Evolutionary conservation across 345 rosid species (phyloP).

Genomic region (Brassica incana): DNA sequence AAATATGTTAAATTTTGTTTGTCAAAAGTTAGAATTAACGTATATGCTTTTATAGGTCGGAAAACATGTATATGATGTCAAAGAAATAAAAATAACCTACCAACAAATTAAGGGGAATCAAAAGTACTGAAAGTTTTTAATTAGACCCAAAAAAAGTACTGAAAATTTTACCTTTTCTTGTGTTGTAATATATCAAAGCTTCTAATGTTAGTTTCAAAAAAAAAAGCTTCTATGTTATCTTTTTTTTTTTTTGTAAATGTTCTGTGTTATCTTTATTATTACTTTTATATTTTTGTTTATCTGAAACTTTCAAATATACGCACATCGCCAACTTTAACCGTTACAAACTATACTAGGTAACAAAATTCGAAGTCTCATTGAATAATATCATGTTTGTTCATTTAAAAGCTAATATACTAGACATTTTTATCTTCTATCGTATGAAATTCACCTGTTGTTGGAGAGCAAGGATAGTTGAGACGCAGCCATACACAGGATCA

Average conservation of each 20-base stretch:
- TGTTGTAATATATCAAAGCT: too few relatives aligned
- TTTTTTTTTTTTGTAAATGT: too few relatives aligned
- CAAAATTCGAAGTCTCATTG: not conserved
- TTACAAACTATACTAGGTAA: constrained; percentile 7
- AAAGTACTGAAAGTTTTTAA: not conserved
- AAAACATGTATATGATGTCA: not conserved
- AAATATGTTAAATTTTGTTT: not conserved
- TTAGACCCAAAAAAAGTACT: not conserved
- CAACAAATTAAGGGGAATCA: not conserved
- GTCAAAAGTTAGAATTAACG: not conserved
- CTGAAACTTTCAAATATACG: not conserved
- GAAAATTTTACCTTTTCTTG: too few relatives aligned
- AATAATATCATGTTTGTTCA: not conserved
- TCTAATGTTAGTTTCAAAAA: not conserved
- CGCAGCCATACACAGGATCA: constrained; percentile 93
- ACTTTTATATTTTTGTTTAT: not conserved
- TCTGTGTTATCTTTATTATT: not conserved
- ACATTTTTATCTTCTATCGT: not conserved
- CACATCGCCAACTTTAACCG: not conserved
- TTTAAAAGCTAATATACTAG: not conserved
- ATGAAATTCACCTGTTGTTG: constrained; percentile 76
- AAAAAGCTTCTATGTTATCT: too few relatives aligned
- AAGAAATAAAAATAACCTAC: not conserved
- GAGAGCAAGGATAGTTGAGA: constrained; percentile 84
- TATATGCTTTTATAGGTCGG: not conserved